Percentiles rank a stretch among this genome's conserved stretches.
These are phyloP conservation scores for Saccharomycopsis synnaedendra DNA, from an alignment of 805 yeast species.

Conservation along the genomic window DNA sequence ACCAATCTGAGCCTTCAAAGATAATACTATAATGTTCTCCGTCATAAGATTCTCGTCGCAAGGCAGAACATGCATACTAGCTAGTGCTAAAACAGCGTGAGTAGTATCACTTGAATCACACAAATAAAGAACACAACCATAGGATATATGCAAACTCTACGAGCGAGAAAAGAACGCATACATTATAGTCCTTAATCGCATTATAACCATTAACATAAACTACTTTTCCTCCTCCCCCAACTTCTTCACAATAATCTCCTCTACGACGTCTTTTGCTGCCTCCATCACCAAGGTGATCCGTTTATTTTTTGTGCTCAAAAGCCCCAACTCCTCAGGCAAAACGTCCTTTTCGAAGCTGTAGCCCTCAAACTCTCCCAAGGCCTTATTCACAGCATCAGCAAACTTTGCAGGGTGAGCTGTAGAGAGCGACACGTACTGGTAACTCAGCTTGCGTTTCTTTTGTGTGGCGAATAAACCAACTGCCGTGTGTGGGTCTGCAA, in stretches of 20 bases:
- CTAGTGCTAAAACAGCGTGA: too few relatives aligned
- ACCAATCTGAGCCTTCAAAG: too few relatives aligned
- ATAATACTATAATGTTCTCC: too few relatives aligned
- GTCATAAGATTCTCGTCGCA: too few relatives aligned
- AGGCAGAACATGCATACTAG: too few relatives aligned
- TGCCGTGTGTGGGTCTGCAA: slow-evolving; percentile 93
- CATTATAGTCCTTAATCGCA: too few relatives aligned
- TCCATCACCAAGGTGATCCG: slow-evolving; percentile 61
- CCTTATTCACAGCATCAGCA: slow-evolving; percentile 86
- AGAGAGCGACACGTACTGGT: slow-evolving; percentile 62
- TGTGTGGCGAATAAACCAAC: slow-evolving; percentile 82
- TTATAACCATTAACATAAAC: too few relatives aligned
- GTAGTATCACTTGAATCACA: too few relatives aligned
- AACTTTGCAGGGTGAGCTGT: slow-evolving; percentile 99
- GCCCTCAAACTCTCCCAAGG: slow-evolving; percentile 51
- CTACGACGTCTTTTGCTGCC: slow-evolving; percentile 65
- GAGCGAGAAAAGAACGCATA: too few relatives aligned
- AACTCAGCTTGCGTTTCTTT: slow-evolving; percentile 34
- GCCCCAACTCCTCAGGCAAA: slow-evolving; percentile 76
- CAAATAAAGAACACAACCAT: too few relatives aligned
- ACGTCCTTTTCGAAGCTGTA: slow-evolving; percentile 85
- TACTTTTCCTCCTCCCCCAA: slow-evolving; percentile 34
- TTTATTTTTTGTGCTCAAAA: slow-evolving; percentile 58
- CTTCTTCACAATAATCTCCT: slow-evolving; percentile 64
- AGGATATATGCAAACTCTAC: too few relatives aligned